Evolutionary conservation across 331 rosid genomes (phyloP), one percentile per base, ranked within the genome.

Genomic region (Acacia concinna): DNA sequence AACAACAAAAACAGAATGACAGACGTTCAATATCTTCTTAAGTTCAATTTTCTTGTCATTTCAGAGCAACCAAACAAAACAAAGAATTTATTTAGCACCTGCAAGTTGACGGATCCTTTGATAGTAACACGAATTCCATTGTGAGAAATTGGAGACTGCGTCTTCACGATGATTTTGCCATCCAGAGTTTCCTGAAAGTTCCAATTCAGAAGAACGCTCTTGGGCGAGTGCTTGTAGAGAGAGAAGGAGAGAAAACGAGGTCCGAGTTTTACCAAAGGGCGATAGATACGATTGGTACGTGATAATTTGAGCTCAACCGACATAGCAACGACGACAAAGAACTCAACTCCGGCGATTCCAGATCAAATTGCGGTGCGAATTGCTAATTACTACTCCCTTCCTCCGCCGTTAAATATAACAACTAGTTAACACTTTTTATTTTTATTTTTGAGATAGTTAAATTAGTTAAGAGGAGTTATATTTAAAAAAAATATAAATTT

Each of bases 91-190:
- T 31, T 49, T 2, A 44, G 75, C 13, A 67, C 97, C 98, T 95
- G 98, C 81, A 95, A 78, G 76, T 79, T 91, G 87, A 90, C 97
- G 57, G 94, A 87, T 79, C 96, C 98, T 74, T 88, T 91, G 81
- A 92, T 37, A 13, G 88, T 80, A 35, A 92, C 76, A 69, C 92
- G 96, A 81, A 95, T 81, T 56, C 97, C 98, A 79, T 82, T 81
- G 81, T 95, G 97, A 17, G 92, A 91, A 79, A 92, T 81, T 25
- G 97, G 86, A 80, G 97, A 92, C 21, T 87, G 63, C 18, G 91
- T 82, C 66, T 86, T 89, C 41, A 92, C 79, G 3, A 88, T 56
- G 82, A 95, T 86, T 73, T 87, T 90, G 4, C 97, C 98, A 66
- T 91, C 89, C 70, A 95, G 80, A 68, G 83, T 34, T 71, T 92